phyloP scores from a whole-genome alignment of 2,329 filamentous ascomycete species.

The Clathrospora elynae region DNA sequence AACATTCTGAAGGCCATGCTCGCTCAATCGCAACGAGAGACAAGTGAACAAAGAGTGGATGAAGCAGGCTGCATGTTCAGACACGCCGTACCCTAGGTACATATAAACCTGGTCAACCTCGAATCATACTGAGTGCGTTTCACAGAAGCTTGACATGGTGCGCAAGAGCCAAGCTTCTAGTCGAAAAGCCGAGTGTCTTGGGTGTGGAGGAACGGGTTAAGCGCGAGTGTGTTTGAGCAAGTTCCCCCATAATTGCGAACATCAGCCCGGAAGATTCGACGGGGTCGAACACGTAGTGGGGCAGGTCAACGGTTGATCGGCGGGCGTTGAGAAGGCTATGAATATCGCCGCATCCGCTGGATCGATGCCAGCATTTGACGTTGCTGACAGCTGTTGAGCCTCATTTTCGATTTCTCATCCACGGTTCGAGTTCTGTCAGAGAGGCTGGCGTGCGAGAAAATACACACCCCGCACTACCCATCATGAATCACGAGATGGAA shows the following conservation, averaged over 20 bases:
- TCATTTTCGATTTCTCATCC: not conserved
- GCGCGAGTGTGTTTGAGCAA: slow-evolving; percentile 41
- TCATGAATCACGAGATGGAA: slow-evolving; percentile 22
- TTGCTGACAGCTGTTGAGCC: not conserved
- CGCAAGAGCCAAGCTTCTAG: slow-evolving; percentile 26
- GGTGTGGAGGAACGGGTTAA: slow-evolving; percentile 4
- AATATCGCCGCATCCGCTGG: slow-evolving; percentile 13
- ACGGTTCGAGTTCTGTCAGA: not conserved
- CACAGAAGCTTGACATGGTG: slow-evolving; percentile 12
- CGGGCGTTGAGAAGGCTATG: slow-evolving; percentile 13
- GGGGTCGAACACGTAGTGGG: not conserved
- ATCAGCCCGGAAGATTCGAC: slow-evolving; percentile 1
- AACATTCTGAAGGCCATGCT: slow-evolving; percentile 29
- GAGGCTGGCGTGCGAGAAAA: slow-evolving; percentile 1
- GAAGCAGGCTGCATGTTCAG: slow-evolving; percentile 6
- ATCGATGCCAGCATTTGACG: not conserved
- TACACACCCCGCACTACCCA: slow-evolving; percentile 11
- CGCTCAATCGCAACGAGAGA: slow-evolving; percentile 14
- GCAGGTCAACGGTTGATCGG: not conserved
- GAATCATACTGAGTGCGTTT: slow-evolving; percentile 18
- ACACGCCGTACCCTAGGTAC: slow-evolving; percentile 9
- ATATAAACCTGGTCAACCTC: slow-evolving; percentile 15
- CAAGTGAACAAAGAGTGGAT: slow-evolving; percentile 16
- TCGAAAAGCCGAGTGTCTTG: slow-evolving; percentile 10
- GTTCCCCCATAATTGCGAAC: slow-evolving; percentile 35